Evolutionary conservation across 2,329 filamentous ascomycete species (phyloP), one percentile per base, ranked within the genome.

Genomic region (Aureobasidium sp.): DNA sequence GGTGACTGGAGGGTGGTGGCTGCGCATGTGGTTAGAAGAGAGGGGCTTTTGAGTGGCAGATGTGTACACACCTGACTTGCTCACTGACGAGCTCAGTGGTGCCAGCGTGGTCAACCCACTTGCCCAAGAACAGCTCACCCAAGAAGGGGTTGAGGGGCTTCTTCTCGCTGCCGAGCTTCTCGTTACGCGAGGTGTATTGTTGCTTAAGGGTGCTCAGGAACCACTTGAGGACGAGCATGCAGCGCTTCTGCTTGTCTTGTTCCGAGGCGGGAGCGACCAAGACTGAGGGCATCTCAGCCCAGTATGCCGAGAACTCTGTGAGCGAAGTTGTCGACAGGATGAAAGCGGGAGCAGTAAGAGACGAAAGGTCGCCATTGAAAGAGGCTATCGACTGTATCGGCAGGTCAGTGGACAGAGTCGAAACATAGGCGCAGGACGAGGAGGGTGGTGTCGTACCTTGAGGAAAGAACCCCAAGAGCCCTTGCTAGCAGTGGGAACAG

Each of bases 121-220:
- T 88, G 29, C 93, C 94, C 32, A 97, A 76, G 77, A 97, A 97
- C 37, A 97, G 82, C 78, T 99, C 93, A 61, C 93, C 93, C 39
- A 99, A 78, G 77, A 99, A 97, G 0, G 94, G 94, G 72, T 99
- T 97, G 63, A 99, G 78, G 2, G 93, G 93, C 80, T 97, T 99
- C 85, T 97, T 97, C 81, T 97, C 93, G 71, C 91, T 94, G 54
- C 91, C 91, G 66, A 86, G 76, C 73, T 86, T 86, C 73, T 97
- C 92, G 72, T 90, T 95, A 63, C 85, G 79, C 68, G 80, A 85
- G 68, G 81, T 83, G 72, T 88, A 88, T 74, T 94, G 89, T 75
- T 95, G 90, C 78, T 94, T 96, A 58, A 97, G 81, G 3, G 92
- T 96, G 70, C 86, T 92, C 61, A 97, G 78, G 78, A 97, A 97